Evolutionary conservation across 371 early-diverging fungal species (phyloP).

Genomic region (Choanephora cucurbitarum): DNA sequence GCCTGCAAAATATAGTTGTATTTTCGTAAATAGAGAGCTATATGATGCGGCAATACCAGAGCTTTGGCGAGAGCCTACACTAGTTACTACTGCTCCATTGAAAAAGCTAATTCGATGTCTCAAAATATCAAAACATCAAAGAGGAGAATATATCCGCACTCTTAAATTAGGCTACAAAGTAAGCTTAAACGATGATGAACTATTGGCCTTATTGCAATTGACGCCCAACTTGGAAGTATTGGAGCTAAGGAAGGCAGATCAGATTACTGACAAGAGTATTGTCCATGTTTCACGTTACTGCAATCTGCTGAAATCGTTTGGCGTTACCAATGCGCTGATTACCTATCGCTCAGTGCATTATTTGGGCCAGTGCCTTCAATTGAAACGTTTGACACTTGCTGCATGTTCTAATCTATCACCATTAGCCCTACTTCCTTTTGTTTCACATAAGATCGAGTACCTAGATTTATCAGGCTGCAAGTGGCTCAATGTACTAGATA

Average conservation of each 20-base stretch:
- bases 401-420: constrained; percentile 30
- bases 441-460: constrained; percentile 30
- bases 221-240: constrained; percentile 42
- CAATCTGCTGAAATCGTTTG: constrained; percentile 27
- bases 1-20: constrained; percentile 24
- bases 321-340: constrained; percentile 27
- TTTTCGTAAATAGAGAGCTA: constrained; percentile 25
- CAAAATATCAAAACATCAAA: constrained; percentile 16
- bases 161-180: constrained; percentile 18
- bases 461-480: constrained; percentile 43
- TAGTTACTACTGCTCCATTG: constrained; percentile 4
- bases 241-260: constrained; percentile 24
- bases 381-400: constrained; percentile 31
- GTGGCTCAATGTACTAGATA: constrained; percentile 45
- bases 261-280: constrained; percentile 43
- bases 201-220: constrained; percentile 21
- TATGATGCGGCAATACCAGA: constrained; percentile 27
- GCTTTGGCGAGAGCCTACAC: constrained; percentile 27
- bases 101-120: constrained; percentile 24
- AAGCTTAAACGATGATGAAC: constrained; percentile 27
- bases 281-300: constrained; percentile 28
- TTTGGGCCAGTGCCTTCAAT: constrained; percentile 27
- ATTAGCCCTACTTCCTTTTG: constrained; percentile 39
- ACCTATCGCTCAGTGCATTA: constrained; percentile 45
- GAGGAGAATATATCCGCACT: constrained; percentile 23